Conservation (phyloP, 306 rosid genomes). For the Mimosa bimucronata region DNA sequence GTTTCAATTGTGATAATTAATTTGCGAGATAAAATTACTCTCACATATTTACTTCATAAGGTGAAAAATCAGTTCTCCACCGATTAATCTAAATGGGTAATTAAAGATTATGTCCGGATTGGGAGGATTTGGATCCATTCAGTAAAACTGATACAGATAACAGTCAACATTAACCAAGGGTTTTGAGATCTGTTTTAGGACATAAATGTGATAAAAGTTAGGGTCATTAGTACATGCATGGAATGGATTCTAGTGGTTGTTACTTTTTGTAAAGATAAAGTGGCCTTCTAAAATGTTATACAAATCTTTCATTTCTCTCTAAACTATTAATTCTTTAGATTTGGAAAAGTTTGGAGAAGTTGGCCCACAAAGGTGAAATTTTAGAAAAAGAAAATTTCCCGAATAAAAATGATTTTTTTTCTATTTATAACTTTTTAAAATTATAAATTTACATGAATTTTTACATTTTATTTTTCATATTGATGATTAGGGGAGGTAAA, state of each 20-base stretch:
- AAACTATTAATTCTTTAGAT: not conserved
- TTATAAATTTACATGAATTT: not conserved
- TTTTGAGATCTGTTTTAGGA: not conserved
- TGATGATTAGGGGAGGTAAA: not conserved
- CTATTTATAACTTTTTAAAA: not conserved
- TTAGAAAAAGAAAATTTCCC: not conserved
- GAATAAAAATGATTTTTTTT: not conserved
- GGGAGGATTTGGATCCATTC: not conserved
- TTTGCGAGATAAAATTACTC: too few species aligned
- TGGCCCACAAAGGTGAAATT: not conserved
- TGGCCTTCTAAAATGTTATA: not conserved
- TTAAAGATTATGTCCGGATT: not conserved
- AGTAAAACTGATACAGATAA: not conserved
- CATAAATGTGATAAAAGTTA: not conserved
- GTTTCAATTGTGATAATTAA: too few species aligned
- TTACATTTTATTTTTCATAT: not conserved
- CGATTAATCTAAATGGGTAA: not conserved
- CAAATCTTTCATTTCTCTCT: not conserved
- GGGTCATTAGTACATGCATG: not conserved
- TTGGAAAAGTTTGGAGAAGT: not conserved
- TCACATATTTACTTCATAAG: too few species aligned
- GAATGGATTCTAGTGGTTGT: not conserved
- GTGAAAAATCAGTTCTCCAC: too few species aligned
- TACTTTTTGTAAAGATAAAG: not conserved
- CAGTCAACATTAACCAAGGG: not conserved